Percentiles rank a stretch among this genome's conserved stretches.
These are phyloP conservation scores for Glaciozyma antarctica DNA, from an alignment of 768 basidiomycete genomes.

Conservation along the genomic window DNA sequence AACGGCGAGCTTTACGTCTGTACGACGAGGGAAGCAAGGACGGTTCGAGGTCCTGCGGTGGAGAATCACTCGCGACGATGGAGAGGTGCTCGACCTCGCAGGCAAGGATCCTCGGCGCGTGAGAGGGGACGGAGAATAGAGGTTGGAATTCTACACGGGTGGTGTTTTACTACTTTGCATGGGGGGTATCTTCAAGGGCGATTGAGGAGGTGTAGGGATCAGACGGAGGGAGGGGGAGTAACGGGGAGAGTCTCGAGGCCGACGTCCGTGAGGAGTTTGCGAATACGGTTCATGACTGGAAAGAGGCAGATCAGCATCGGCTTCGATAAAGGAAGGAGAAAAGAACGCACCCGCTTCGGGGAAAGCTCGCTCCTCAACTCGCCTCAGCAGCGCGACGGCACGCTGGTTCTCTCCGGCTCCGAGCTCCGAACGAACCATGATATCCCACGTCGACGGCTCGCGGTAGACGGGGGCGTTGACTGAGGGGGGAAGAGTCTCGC, in stretches of 20 bases:
- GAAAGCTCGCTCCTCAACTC: conserved; percentile 31
- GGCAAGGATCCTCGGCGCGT: neutral
- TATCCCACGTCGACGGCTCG: conserved; percentile 92
- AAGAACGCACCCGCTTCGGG: conserved; percentile 25
- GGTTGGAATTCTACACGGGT: no score
- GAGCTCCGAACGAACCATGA: conserved; percentile 87
- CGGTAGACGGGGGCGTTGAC: conserved; percentile 58
- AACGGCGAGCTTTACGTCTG: conserved; percentile 29
- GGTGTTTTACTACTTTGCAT: neutral
- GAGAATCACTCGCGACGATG: conserved; percentile 29
- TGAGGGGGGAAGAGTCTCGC: neutral
- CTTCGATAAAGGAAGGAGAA: neutral
- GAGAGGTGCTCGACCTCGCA: conserved; percentile 27
- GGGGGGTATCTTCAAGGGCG: neutral
- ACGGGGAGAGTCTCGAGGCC: conserved; percentile 11
- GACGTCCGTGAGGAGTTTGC: conserved; percentile 17
- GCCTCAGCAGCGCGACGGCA: conserved; percentile 58
- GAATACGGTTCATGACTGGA: conserved; percentile 21
- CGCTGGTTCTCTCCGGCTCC: conserved; percentile 61
- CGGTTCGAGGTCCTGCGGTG: conserved; percentile 31
- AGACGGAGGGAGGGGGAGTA: neutral
- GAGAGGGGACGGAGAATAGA: no score
- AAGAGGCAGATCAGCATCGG: neutral
- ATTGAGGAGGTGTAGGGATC: neutral
- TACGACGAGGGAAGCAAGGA: conserved; percentile 25